phyloP scores from a whole-genome alignment of 768 basidiomycete genomes.

The Tulasnella sp. region DNA sequence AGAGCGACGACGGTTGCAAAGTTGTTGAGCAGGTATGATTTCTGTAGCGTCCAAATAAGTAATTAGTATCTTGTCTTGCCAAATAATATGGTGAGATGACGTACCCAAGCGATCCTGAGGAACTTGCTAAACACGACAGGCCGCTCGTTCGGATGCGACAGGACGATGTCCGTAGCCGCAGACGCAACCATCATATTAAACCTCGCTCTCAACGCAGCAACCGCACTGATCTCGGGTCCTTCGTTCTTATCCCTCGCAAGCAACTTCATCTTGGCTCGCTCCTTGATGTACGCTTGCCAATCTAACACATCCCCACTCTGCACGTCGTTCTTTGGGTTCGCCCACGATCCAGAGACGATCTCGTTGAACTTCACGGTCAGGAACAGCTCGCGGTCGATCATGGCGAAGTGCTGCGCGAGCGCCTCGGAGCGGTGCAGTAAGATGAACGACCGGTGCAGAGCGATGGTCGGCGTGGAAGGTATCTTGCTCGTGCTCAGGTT shows the following conservation, averaged over 20 bases:
- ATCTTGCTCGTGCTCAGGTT: not conserved
- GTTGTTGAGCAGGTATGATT: slow-evolving; percentile 73
- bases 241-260: slow-evolving; percentile 26
- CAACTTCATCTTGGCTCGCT: slow-evolving; percentile 62
- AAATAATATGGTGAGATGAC: slow-evolving; percentile 34
- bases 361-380: slow-evolving; percentile 84
- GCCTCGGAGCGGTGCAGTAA: slow-evolving; percentile 56
- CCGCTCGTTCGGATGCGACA: slow-evolving; percentile 65
- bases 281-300: slow-evolving; percentile 79
- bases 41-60: slow-evolving; percentile 45
- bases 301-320: slow-evolving; percentile 60
- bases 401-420: slow-evolving; percentile 73
- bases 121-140: slow-evolving; percentile 68
- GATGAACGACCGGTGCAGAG: slow-evolving; percentile 67
- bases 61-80: not conserved
- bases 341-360: slow-evolving; percentile 54
- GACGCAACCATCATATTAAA: slow-evolving; percentile 85
- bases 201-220: slow-evolving; percentile 70
- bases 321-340: not conserved
- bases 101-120: slow-evolving; percentile 79
- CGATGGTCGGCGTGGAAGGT: slow-evolving; percentile 32
- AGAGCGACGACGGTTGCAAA: slow-evolving; percentile 78
- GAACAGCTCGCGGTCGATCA: slow-evolving; percentile 86
- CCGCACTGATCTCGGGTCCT: slow-evolving; percentile 52
- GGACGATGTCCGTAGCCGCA: slow-evolving; percentile 71